Evolutionary conservation across 169 alveolate genomes (phyloP), one percentile per base, ranked within the genome.

Genomic region (Neospora caninum): DNA sequence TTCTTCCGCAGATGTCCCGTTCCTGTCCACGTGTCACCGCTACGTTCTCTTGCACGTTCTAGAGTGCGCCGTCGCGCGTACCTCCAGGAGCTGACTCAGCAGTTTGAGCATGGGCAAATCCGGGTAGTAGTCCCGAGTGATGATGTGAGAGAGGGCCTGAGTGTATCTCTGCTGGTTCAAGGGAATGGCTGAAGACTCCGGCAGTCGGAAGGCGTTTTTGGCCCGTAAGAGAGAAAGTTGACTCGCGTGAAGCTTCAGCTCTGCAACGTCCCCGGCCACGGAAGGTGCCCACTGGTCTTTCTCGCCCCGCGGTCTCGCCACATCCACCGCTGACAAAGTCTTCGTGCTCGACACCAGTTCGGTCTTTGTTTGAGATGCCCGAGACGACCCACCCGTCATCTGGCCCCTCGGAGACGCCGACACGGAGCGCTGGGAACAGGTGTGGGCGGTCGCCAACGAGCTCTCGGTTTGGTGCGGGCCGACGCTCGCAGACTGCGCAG

Each of bases 71-170:
- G 9, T 0, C 18, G 16, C 18, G 58, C 58, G n/a, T 82, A 88
- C 94, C 42, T 87, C 94, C 41, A 92, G 83, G 34, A 92, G 94
- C 91, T 80, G 91, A 58, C 38, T 82, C 38, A 92, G 84, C 49
- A 92, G 91, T 70, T 86, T 70, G 82, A 92, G 94, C 94, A 92
- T 54, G 73, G 94, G 94, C 49, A 92, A 54, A 58, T 92, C 94
- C 1, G 94, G 94, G 34, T 54, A 92, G 91, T 92, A 92, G 38
- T 41, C 69, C 36, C 84, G 80, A 64, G 39, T 88, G 13, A 92
- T 80, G 70, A 64, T 54, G 34, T 73, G 91, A 53, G 87, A 41
- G 39, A 92, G 87, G 0, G 94, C 83, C n/a, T 69, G 54, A 25
- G 87, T 73, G 84, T 88, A 92, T 7, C 16, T 45, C 16, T 49